Percentiles rank a stretch among this genome's conserved stretches.
These are phyloP conservation scores for Mrakia blollopis DNA, from an alignment of 768 basidiomycete genomes.

Conservation along the genomic window DNA sequence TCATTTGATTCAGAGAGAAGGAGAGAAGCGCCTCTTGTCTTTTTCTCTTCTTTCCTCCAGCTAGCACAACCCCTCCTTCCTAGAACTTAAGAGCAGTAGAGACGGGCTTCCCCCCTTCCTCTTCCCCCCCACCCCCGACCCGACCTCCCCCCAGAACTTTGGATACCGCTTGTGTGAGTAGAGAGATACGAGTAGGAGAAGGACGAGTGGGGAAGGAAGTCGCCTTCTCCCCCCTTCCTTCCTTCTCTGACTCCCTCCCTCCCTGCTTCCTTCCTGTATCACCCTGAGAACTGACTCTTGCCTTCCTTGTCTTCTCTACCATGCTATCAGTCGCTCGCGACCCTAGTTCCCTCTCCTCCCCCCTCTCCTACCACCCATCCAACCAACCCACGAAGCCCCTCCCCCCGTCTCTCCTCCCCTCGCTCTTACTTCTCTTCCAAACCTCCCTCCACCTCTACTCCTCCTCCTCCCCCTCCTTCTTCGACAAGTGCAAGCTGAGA, in stretches of 20 bases:
- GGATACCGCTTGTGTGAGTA: constrained; percentile 33
- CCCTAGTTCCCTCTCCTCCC: constrained; percentile 21
- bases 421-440: not conserved
- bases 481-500: constrained; percentile 27
- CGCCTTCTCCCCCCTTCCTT: not conserved
- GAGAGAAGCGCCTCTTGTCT: not conserved
- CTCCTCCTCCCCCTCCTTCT: constrained; percentile 1
- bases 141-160: constrained; percentile 7
- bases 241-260: not conserved
- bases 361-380: not conserved
- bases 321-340: constrained; percentile 26
- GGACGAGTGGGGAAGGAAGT: not conserved
- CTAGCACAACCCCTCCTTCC: not conserved
- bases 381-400: not conserved
- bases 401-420: not conserved
- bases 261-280: not conserved
- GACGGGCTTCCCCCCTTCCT: not conserved
- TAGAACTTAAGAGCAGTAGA: not conserved
- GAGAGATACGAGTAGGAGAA: not conserved
- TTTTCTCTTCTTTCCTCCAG: not conserved
- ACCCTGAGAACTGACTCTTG: too few relatives aligned
- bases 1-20: too few relatives aligned
- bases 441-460: not conserved
- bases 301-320: not conserved
- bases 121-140: constrained; percentile 12